Evolutionary conservation across 2,329 filamentous ascomycete species (phyloP).

Genomic region (Exserohilum turcica): DNA sequence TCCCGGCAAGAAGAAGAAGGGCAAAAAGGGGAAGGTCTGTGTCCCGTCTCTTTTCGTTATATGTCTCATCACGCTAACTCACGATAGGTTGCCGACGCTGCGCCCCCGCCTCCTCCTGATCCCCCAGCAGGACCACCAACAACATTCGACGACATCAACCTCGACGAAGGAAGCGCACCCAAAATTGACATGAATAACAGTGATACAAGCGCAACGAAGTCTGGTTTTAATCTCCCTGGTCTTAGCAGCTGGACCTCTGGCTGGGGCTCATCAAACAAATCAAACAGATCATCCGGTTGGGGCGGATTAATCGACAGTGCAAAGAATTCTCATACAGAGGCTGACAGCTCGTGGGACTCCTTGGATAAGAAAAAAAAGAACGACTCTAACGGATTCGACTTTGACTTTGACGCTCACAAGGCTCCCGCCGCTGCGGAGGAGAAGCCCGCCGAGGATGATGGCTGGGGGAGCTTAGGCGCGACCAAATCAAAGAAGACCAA

Average conservation of each 20-base stretch:
- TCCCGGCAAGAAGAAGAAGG: slow-evolving; percentile 43
- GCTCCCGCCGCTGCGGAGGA: slow-evolving; percentile 27
- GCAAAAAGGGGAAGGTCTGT: slow-evolving; percentile 49
- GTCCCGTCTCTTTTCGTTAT: slow-evolving; percentile 36
- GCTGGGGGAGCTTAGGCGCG: slow-evolving; percentile 43
- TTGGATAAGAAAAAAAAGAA: slow-evolving; percentile 48
- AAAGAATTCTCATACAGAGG: slow-evolving; percentile 39
- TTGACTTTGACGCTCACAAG: slow-evolving; percentile 44
- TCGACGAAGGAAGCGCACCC: slow-evolving; percentile 51
- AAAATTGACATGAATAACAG: slow-evolving; percentile 56
- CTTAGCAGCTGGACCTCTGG: slow-evolving; percentile 32
- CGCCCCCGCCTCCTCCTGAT: slow-evolving; percentile 37
- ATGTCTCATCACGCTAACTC: slow-evolving; percentile 38
- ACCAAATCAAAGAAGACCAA: slow-evolving; percentile 53
- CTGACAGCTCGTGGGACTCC: slow-evolving; percentile 42
- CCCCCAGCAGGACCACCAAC: slow-evolving; percentile 42
- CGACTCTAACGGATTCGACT: slow-evolving; percentile 41
- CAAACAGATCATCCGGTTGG: slow-evolving; percentile 31
- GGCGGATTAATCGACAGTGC: slow-evolving; percentile 30
- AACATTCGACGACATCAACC: slow-evolving; percentile 54
- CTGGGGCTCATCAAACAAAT: slow-evolving; percentile 33
- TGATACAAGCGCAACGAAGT: slow-evolving; percentile 32
- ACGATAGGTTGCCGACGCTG: slow-evolving; percentile 33
- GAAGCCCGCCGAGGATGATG: slow-evolving; percentile 35
- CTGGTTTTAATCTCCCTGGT: slow-evolving; percentile 31